Percentiles rank a stretch among this genome's conserved stretches.
These are phyloP conservation scores for Globisporangium nagaii DNA, from an alignment of 352 stramenopile genomes.

Conservation along the genomic window DNA sequence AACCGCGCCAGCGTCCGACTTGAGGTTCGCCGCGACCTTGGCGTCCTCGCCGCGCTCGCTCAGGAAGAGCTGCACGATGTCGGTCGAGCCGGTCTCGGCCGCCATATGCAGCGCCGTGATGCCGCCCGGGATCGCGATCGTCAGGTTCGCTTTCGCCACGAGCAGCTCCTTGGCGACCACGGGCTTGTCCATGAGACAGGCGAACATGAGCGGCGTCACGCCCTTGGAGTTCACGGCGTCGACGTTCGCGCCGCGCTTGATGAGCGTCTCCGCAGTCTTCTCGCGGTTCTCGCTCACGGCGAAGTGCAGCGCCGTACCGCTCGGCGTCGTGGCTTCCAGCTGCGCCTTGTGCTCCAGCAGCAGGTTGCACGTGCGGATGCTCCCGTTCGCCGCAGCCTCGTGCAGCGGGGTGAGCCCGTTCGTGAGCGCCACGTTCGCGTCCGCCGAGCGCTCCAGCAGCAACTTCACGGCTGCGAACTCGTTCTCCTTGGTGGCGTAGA, in stretches of 20 bases:
- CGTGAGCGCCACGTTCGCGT: conserved; percentile 45
- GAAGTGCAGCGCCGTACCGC: conserved; percentile 74
- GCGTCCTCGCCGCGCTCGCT: conserved; percentile 39
- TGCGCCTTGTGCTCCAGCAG: conserved; percentile 48
- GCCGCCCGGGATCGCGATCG: conserved; percentile 44
- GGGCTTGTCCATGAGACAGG: conserved; percentile 75
- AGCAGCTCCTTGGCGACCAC: conserved; percentile 55
- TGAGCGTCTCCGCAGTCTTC: conserved; percentile 64
- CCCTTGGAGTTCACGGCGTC: conserved; percentile 62
- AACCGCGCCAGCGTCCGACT: conserved; percentile 55
- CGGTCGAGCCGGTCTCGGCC: conserved; percentile 59
- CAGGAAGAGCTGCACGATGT: conserved; percentile 58
- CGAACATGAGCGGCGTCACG: conserved; percentile 71
- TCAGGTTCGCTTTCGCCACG: conserved; percentile 37
- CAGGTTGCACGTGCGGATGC: conserved; percentile 49
- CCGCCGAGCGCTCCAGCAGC: conserved; percentile 49
- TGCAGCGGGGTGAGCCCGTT: conserved; percentile 65
- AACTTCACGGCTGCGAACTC: conserved; percentile 65
- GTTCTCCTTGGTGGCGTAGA: conserved; percentile 74
- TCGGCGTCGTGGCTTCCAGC: conserved; percentile 57
- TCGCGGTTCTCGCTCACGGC: conserved; percentile 77
- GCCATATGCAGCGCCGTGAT: conserved; percentile 77
- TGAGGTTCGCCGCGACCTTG: conserved; percentile 40
- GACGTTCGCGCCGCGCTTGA: conserved; percentile 53
- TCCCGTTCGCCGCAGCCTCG: conserved; percentile 66